Base-by-base conservation (phyloP, 352 stramenopile genomes). In the Pythium aquatile region DNA sequence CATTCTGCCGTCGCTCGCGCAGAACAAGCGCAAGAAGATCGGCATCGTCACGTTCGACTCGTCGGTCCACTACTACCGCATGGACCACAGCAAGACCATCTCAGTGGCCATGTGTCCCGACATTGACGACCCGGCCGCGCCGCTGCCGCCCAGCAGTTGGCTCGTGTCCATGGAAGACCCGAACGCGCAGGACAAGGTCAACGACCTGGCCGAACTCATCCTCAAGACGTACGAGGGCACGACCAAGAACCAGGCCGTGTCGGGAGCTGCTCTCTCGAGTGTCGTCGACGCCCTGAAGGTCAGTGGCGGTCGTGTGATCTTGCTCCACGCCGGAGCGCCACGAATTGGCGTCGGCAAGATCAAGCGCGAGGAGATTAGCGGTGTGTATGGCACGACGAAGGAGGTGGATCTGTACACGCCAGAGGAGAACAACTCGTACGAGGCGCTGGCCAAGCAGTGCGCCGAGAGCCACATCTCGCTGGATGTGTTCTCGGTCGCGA, bases 1-100 rank as follows among this genome's bases (percentile, higher is more conserved):
- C 76, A 61, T 93, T 32, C 56, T 97, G 8, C 76, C 81, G 13
- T 85, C 80, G 37, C 76, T 93, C 37, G 80, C 80, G 26, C 79
- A 91, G 72, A 93, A 88, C 68, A 90, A 82, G 55, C 78, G 85
- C 66, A 92, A 93, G 70, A 95, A 95, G 60, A 75, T 96, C 51
- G 89, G 88, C n/a, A 93, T 97, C 51, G 73, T 96, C 13, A 94
- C 85, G 2, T 97, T 95, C 48, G 88, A 93, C 70, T 79, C 81
- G 16, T 73, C 77, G 3, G 83, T 96, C 32, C 87, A 95, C 57
- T 96, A 94, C 71, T 94, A 95, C 63, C 84, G 85, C 54, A 90
- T 93, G 81, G 77, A 95, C 66, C 77, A 83, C 51, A 66, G 54
- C 35, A 73, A 70, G 49, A 76, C 73, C 13, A 93, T 95, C 58